A percentile compares a stretch with the other conserved stretches of the same genome.
Evolutionary conservation across 208 protist species (phyloP).

Genomic region (Herpetomonas samuelpessoai): DNA sequence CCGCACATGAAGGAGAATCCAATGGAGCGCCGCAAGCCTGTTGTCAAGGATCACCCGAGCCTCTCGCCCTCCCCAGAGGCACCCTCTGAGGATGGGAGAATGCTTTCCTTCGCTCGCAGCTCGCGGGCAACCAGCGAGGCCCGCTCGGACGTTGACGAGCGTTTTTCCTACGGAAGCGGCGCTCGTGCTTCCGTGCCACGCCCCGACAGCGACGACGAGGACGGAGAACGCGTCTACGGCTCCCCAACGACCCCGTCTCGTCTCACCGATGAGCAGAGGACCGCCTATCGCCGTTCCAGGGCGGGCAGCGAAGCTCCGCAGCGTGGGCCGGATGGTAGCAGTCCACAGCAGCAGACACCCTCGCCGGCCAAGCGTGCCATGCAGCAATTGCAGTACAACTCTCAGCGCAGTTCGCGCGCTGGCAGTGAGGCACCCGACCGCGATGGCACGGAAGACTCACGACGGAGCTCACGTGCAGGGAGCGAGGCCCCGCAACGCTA

Average conservation of each 20-base stretch:
- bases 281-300: slow-evolving; percentile 36
- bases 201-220: not conserved
- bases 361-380: slow-evolving; percentile 1
- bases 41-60: slow-evolving; percentile 7
- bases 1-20: slow-evolving; percentile 16
- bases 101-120: slow-evolving; percentile 22
- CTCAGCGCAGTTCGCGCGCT: slow-evolving; percentile 34
- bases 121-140: slow-evolving; percentile 49
- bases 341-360: not conserved
- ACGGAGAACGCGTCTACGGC: not conserved
- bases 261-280: slow-evolving; percentile 24
- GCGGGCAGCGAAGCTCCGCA: slow-evolving; percentile 51
- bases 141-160: slow-evolving; percentile 20
- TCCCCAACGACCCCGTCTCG: slow-evolving; percentile 20
- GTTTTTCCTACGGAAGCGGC: slow-evolving; percentile 1
- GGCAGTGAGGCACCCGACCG: slow-evolving; percentile 41
- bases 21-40: not conserved
- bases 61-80: slow-evolving; percentile 42
- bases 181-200: not conserved
- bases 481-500: slow-evolving; percentile 15
- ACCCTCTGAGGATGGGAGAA: slow-evolving; percentile 15
- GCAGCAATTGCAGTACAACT: slow-evolving; percentile 11
- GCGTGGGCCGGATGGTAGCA: slow-evolving; percentile 10
- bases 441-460: slow-evolving; percentile 12
- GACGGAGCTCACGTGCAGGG: slow-evolving; percentile 15